phyloP scores from a whole-genome alignment of 2,329 filamentous ascomycete genomes.

The Talaromyces funiculosus region DNA sequence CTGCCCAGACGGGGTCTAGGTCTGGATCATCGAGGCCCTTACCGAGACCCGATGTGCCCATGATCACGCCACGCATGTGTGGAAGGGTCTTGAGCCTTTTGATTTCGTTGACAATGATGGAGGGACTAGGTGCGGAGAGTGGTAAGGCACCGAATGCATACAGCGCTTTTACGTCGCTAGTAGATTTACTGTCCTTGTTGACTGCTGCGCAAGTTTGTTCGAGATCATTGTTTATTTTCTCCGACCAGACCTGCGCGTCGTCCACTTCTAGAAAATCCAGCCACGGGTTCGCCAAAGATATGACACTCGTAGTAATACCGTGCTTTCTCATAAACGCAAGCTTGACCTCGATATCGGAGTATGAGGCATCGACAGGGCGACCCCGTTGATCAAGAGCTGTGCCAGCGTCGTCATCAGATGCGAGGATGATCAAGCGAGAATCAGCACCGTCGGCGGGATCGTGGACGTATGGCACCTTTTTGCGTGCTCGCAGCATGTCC shows the following conservation, averaged over 20 bases:
- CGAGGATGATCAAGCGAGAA: constrained; percentile 43
- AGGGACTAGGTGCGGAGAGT: constrained; percentile 59
- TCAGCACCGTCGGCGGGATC: constrained; percentile 30
- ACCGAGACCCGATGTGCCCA: constrained; percentile 78
- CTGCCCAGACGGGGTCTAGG: constrained; percentile 66
- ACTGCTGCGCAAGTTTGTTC: constrained; percentile 60
- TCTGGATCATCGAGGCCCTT: constrained; percentile 71
- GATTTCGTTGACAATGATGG: constrained; percentile 59
- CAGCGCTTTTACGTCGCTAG: constrained; percentile 49
- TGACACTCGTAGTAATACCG: constrained; percentile 72
- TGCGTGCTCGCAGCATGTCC: constrained; percentile 51
- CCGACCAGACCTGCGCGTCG: constrained; percentile 59
- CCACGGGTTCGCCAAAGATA: constrained; percentile 91
- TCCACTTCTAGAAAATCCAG: constrained; percentile 68
- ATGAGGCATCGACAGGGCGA: constrained; percentile 75
- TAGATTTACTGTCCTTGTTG: constrained; percentile 22
- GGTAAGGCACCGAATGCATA: constrained; percentile 82
- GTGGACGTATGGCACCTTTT: constrained; percentile 41
- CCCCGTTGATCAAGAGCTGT: constrained; percentile 51
- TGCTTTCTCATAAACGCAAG: constrained; percentile 84
- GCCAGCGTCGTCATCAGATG: constrained; percentile 40
- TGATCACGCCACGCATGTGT: constrained; percentile 76
- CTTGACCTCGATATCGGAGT: constrained; percentile 73
- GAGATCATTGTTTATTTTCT: constrained; percentile 71
- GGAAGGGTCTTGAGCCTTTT: constrained; percentile 55